Base-by-base conservation (phyloP, 495 filamentous ascomycete species). In the Alectoria sarmentosa region DNA sequence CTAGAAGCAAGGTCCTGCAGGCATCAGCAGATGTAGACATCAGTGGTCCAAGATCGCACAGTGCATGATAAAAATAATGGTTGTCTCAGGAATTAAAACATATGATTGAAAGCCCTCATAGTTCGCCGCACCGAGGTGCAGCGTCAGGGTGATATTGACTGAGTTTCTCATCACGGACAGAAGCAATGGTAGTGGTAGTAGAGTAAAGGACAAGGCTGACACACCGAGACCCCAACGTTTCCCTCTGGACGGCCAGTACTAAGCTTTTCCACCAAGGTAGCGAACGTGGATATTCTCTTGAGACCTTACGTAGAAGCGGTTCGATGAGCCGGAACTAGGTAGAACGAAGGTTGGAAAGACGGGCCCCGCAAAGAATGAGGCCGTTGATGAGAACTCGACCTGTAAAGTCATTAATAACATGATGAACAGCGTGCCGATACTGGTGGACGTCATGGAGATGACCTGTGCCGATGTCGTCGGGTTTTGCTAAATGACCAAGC, bases 41-140 rank as follows among this genome's bases (percentile, higher is more conserved):
- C 10, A 19, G 39, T 4, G 13, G 2, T 37, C 17, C 19, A 15
- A 9, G 21, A 44, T 15, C 41, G 3, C 17, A 44, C 17, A 19
- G 8, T 21, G 14, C 19, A 5, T 5, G 3, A 41, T 2, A 3
- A 46, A 10, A 8, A 5, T n/a, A n/a, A n/a, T n/a, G n/a, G n/a
- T n/a, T n/a, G 17, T 55, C 52, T 55, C 52, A 55, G 52, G 52
- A 55, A 55, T 55, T 55, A 55, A 55, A 55, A 55, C 52, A 55
- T 55, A 55, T 55, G 3, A 26, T 8, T 32, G 7, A 34, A 55
- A 10, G 19, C 52, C 52, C 52, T 55, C 52, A 55, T 10, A 36
- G 15, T 0, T 17, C 52, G 28, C 13, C 3, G 3, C 30, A 34
- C 28, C 7, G 4, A 30, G n/a, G 52, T 55, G 30, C n/a, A 55